Percentiles rank a stretch among this genome's conserved stretches.
These are phyloP conservation scores for Xerocomus tenax DNA, from an alignment of 1,284 basidiomycete species.

Conservation along the genomic window DNA sequence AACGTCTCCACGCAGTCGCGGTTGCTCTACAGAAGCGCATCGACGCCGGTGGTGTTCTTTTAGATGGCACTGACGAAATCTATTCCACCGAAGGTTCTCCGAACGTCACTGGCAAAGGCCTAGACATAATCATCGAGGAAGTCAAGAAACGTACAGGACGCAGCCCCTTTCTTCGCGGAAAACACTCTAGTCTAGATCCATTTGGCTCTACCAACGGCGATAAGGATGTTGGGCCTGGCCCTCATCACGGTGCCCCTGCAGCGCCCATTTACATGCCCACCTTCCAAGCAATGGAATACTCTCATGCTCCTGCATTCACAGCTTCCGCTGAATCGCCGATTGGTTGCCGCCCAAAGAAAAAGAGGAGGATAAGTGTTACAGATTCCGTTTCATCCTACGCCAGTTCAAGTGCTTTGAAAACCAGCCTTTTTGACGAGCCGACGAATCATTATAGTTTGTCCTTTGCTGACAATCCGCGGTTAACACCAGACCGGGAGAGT, in stretches of 20 bases:
- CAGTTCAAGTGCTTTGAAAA: constrained; percentile 24
- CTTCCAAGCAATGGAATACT: constrained; percentile 42
- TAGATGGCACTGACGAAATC: constrained; percentile 24
- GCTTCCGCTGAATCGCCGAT: constrained; percentile 25
- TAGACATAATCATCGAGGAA: constrained; percentile 42
- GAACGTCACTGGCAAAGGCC: constrained; percentile 40
- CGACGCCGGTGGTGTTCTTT: constrained; percentile 30
- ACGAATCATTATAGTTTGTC: constrained; percentile 15
- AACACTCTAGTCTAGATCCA: constrained; percentile 44
- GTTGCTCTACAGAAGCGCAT: constrained; percentile 37
- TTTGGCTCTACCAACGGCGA: constrained; percentile 37
- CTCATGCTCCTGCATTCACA: constrained; percentile 31
- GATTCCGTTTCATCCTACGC: constrained; percentile 31
- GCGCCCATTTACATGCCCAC: constrained; percentile 39
- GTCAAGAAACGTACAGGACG: constrained; percentile 43
- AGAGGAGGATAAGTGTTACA: constrained; percentile 31
- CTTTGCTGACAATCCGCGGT: constrained; percentile 26
- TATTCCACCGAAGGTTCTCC: constrained; percentile 26
- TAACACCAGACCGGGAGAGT: constrained; percentile 31
- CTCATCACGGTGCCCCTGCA: constrained; percentile 21
- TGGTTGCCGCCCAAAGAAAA: constrained; percentile 29
- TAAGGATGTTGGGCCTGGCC: constrained; percentile 30
- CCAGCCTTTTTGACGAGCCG: constrained; percentile 24
- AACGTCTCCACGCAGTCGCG: constrained; percentile 35
- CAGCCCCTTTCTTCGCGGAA: constrained; percentile 43